Percentiles rank a stretch among this genome's conserved stretches.
phyloP scores from a whole-genome alignment of 2,329 filamentous ascomycete species.

The Penicillium occitanis region DNA sequence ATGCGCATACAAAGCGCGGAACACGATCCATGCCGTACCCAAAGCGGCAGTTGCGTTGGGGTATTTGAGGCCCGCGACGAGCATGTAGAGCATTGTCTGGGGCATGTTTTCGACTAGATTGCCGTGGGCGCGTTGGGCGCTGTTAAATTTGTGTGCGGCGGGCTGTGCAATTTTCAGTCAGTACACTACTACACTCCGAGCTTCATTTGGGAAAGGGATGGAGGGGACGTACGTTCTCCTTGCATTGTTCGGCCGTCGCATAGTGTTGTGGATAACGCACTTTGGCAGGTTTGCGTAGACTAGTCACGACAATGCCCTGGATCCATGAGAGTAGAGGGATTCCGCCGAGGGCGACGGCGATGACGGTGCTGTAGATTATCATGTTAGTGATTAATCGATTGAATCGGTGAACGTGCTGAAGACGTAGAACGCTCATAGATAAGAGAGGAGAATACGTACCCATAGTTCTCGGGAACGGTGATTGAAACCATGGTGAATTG shows the following conservation, averaged over 20 bases:
- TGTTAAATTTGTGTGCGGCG: slow-evolving; percentile 51
- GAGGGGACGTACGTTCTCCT: slow-evolving; percentile 42
- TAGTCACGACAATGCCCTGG: slow-evolving; percentile 50
- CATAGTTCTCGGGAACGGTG: slow-evolving; percentile 50
- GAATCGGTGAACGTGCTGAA: no score
- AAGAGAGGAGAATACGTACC: slow-evolving; percentile 35
- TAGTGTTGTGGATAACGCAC: slow-evolving; percentile 60
- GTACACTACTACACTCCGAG: no score
- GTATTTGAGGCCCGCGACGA: slow-evolving; percentile 57
- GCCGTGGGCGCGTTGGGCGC: slow-evolving; percentile 57
- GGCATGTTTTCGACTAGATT: slow-evolving; percentile 62
- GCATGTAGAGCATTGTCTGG: slow-evolving; percentile 51
- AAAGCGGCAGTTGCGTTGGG: slow-evolving; percentile 50
- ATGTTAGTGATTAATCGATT: not conserved
- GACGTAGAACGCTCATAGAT: not conserved
- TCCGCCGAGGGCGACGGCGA: slow-evolving; percentile 54
- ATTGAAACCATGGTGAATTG: slow-evolving; percentile 40
- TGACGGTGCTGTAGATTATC: slow-evolving; percentile 50
- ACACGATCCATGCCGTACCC: slow-evolving; percentile 53
- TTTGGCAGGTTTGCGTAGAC: slow-evolving; percentile 53
- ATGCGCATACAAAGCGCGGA: slow-evolving; percentile 50
- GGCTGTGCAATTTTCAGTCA: slow-evolving; percentile 27
- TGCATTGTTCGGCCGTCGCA: slow-evolving; percentile 56
- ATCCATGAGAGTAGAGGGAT: slow-evolving; percentile 54
- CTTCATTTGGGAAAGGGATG: not conserved